phyloP scores from a whole-genome alignment of 345 rosid genomes.

The Boechera stricta region DNA sequence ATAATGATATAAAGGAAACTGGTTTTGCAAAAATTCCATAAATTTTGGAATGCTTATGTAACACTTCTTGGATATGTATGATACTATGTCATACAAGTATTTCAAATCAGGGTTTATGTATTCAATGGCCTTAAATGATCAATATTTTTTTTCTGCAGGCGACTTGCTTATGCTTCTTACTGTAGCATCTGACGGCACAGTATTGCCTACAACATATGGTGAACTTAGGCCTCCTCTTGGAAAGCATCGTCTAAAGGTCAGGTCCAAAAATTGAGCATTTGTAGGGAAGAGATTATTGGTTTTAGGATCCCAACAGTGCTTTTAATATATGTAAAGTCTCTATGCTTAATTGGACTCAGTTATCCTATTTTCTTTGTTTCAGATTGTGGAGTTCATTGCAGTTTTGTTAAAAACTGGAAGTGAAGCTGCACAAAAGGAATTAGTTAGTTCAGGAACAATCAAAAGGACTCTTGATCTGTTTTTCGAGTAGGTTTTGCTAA shows the following conservation, averaged over 20 bases:
- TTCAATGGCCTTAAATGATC: constrained; percentile 26
- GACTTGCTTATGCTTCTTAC: constrained; percentile 75
- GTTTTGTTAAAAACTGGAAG: constrained; percentile 79
- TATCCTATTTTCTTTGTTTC: constrained; percentile 36
- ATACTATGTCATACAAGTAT: constrained; percentile 10
- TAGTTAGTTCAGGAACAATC: constrained; percentile 83
- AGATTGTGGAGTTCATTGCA: constrained; percentile 98
- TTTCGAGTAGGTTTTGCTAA: constrained; percentile 72
- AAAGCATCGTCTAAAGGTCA: constrained; percentile 94
- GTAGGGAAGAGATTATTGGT: constrained; percentile 1
- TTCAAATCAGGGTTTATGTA: constrained; percentile 28
- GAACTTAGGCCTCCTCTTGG: constrained; percentile 97
- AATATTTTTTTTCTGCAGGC: constrained; percentile 54
- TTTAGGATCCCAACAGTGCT: background rate
- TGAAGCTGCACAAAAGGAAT: constrained; percentile 84
- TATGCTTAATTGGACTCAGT: constrained; percentile 5
- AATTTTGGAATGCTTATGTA: background rate
- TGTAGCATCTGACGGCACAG: constrained; percentile 74
- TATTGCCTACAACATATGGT: constrained; percentile 94
- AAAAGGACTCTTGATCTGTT: constrained; percentile 72
- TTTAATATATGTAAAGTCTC: constrained; percentile 16
- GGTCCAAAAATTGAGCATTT: constrained; percentile 27
- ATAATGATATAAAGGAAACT: constrained; percentile 7
- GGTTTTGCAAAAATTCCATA: constrained; percentile 11
- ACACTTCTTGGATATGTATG: constrained; percentile 8